Evolutionary conservation across 208 protist genomes (phyloP).

Genomic region (Angomonas deanei): DNA sequence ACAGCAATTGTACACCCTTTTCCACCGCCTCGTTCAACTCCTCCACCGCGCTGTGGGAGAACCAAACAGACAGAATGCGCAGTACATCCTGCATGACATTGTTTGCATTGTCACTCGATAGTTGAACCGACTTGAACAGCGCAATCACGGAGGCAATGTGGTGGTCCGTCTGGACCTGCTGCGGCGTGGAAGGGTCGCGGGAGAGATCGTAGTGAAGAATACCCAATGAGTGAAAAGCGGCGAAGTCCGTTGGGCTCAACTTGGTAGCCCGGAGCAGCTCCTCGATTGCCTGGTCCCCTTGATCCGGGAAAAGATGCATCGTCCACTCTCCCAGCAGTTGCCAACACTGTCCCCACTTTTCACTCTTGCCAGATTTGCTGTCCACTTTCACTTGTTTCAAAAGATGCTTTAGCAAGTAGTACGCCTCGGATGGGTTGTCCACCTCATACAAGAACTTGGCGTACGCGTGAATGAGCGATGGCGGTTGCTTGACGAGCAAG

Average conservation of each 20-base stretch:
- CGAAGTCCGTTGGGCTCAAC: constrained; percentile 63
- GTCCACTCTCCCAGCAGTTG: constrained; percentile 86
- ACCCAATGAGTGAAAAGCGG: constrained; percentile 80
- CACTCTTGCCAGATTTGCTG: constrained; percentile 27
- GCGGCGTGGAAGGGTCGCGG: constrained; percentile 47
- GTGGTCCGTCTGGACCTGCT: constrained; percentile 55
- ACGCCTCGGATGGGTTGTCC: constrained; percentile 52
- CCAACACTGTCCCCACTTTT: constrained; percentile 80
- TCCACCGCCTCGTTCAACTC: constrained; percentile 83
- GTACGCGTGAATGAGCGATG: constrained; percentile 86
- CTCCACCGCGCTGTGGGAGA: constrained; percentile 80
- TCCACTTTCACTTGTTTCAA: constrained; percentile 42
- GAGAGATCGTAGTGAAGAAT: constrained; percentile 87
- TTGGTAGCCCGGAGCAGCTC: constrained; percentile 61
- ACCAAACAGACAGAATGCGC: constrained; percentile 98
- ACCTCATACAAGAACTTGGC: constrained; percentile 69
- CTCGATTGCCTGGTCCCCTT: constrained; percentile 74
- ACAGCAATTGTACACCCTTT: constrained; percentile 90
- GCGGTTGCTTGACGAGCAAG: constrained; percentile 54
- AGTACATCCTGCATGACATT: constrained; percentile 97
- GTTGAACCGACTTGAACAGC: constrained; percentile 77
- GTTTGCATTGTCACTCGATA: constrained; percentile 59
- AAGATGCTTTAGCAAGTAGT: constrained; percentile 58
- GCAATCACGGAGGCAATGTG: constrained; percentile 66
- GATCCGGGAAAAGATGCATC: constrained; percentile 71